These are phyloP conservation scores for Pseudofabraea citricarpa DNA, from an alignment of 2,329 filamentous ascomycete species.

Conservation along the genomic window DNA sequence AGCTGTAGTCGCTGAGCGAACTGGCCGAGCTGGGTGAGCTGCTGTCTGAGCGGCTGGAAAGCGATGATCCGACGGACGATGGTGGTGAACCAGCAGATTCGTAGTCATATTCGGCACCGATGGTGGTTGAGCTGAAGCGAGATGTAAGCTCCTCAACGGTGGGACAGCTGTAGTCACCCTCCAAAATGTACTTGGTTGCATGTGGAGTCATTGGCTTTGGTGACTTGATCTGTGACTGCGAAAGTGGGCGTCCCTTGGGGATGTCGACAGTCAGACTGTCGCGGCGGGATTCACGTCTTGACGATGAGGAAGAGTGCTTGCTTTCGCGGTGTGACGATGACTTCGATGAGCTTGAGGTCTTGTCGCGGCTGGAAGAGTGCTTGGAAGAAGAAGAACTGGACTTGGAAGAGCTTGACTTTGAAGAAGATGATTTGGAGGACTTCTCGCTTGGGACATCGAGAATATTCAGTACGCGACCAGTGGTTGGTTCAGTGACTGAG, in stretches of 20 bases:
- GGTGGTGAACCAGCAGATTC: slow-evolving; percentile 55
- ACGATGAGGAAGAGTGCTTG: slow-evolving; percentile 40
- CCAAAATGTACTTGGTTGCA: slow-evolving; percentile 81
- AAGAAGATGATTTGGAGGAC: slow-evolving; percentile 39
- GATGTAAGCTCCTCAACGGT: slow-evolving; percentile 75
- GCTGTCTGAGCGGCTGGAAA: slow-evolving; percentile 69
- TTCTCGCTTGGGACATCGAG: slow-evolving; percentile 73
- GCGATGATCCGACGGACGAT: slow-evolving; percentile 65
- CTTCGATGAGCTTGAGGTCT: slow-evolving; percentile 31
- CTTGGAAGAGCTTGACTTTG: slow-evolving; percentile 37
- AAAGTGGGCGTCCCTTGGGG: slow-evolving; percentile 83
- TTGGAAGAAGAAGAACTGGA: slow-evolving; percentile 32
- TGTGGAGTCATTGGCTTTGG: slow-evolving; percentile 87
- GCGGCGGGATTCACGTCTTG: slow-evolving; percentile 32
- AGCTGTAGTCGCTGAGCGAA: slow-evolving; percentile 73
- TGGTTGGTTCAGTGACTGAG: slow-evolving; percentile 91
- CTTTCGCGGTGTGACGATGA: slow-evolving; percentile 28
- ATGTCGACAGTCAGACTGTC: slow-evolving; percentile 56
- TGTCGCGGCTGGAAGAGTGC: slow-evolving; percentile 37
- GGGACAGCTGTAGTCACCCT: slow-evolving; percentile 70
- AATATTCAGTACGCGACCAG: slow-evolving; percentile 94
- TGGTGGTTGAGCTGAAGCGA: slow-evolving; percentile 61
- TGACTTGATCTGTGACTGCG: slow-evolving; percentile 82
- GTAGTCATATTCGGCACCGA: slow-evolving; percentile 48
- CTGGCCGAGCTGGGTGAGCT: slow-evolving; percentile 63